A percentile compares a stretch with the other conserved stretches of the same genome.
Evolutionary conservation across 2,329 filamentous ascomycete genomes (phyloP).

Genomic region (Fusarium veterinarium): DNA sequence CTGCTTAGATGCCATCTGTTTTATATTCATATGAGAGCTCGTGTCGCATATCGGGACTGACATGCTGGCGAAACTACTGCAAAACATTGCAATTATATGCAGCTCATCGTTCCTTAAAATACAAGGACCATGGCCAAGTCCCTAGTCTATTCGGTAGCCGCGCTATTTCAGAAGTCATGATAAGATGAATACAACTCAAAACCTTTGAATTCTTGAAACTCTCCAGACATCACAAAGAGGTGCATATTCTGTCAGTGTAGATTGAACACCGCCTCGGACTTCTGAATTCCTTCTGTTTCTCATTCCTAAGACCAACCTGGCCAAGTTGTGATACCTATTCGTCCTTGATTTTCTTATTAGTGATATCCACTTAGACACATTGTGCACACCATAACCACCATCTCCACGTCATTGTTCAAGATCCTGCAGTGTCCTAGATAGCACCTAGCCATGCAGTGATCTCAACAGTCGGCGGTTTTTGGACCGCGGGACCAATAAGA

Average conservation of each 20-base stretch:
- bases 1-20: not conserved
- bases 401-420: slow-evolving; percentile 30
- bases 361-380: slow-evolving; percentile 19
- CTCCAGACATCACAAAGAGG: not conserved
- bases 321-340: not conserved
- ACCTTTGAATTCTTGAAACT: not conserved
- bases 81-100: not conserved
- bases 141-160: not conserved
- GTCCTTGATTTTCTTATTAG: slow-evolving; percentile 27
- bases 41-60: not conserved
- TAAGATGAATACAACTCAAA: not conserved
- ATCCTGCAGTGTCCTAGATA: slow-evolving; percentile 24
- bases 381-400: slow-evolving; percentile 24
- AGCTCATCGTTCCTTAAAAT: not conserved
- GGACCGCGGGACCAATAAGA: slow-evolving; percentile 18
- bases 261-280: not conserved
- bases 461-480: slow-evolving; percentile 9
- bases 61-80: slow-evolving; percentile 1
- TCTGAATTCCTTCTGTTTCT: not conserved
- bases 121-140: not conserved
- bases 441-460: slow-evolving; percentile 11
- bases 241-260: not conserved
- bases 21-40: not conserved
- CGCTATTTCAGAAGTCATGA: not conserved
- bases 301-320: not conserved